Evolutionary conservation across 257 asterid species (phyloP), one percentile per base, ranked within the genome.

Genomic region (Asclepias syriaca): DNA sequence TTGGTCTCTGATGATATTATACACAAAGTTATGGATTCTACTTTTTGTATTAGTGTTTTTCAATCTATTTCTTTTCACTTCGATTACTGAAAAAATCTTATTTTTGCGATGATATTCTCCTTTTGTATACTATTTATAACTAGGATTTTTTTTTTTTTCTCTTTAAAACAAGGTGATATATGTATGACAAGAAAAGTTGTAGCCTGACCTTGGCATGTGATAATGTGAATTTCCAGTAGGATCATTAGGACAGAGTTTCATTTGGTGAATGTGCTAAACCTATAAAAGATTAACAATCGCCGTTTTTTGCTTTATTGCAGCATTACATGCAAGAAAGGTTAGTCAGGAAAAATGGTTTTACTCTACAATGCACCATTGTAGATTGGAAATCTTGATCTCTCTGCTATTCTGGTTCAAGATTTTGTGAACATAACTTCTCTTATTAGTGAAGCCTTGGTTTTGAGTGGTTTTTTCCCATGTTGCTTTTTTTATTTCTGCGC

Each of bases 1-100:
- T 63, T 63, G 68, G 68, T 63, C 34, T 63, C 46, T 63, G 68
- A 27, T 61, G 45, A 32, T n/a, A n/a, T n/a, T 61, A 14, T 61
- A 15, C 32, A 61, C 49, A 37, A 34, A 13, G 22, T 60, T 32
- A 18, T 7, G 48, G 39, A 16, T 34, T 61, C 21, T 32, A 34
- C 67, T 61, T 60, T 29, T 18, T 32, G 46, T 60, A 9, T 21
- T 13, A 45, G 45, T n/a, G 45, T 15, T 60, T 14, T 14, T 60
- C 40, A 32, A 6, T 60, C 5, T 60, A 21, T 32, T 15, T 43
- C 2, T 14, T 29, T 14, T 29, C 14, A 3, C 66, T 22, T 32
- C 15, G 45, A 34, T 24, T 5, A 32, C 22, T 32, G 21, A n/a
- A 21, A 32, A 58, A 60, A 13, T 24, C 3, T 60, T 29, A 32